phyloP scores from a whole-genome alignment of 148 eudicot species.

The Hydrangea macrophylla region DNA sequence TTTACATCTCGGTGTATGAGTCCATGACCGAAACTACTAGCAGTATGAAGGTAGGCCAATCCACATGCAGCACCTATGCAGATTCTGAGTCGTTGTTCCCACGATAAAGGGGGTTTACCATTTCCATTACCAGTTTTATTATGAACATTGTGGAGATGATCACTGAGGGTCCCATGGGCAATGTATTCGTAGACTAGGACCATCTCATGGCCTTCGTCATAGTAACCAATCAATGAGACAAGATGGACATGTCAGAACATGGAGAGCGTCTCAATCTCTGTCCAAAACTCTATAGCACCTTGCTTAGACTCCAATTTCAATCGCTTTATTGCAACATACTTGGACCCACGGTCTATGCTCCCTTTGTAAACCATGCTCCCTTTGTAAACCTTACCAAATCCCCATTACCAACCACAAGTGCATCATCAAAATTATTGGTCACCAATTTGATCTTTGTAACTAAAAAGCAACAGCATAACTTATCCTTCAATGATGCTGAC shows the following conservation, averaged over 20 bases:
- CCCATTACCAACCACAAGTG: constrained; percentile 16
- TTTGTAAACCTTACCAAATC: constrained; percentile 29
- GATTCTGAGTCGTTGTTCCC: constrained; percentile 22
- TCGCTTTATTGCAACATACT: constrained; percentile 20
- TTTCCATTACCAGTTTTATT: no score
- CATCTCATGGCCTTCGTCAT: constrained; percentile 20
- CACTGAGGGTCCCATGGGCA: constrained; percentile 18
- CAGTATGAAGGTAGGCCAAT: constrained; percentile 22
- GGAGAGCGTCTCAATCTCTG: constrained; percentile 25
- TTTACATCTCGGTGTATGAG: constrained; percentile 35
- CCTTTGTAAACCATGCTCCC: constrained; percentile 27
- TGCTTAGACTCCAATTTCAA: constrained; percentile 17
- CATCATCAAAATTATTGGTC: constrained; percentile 18
- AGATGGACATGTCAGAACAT: constrained; percentile 21
- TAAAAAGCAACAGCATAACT: constrained; percentile 12
- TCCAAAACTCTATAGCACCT: constrained; percentile 21
- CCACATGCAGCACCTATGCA: constrained; percentile 27
- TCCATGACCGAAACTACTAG: constrained; percentile 2
- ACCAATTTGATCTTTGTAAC: constrained; percentile 17
- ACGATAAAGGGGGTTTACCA: constrained; percentile 19
- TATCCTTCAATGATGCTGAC: not conserved
- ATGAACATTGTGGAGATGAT: constrained; percentile 13
- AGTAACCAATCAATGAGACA: constrained; percentile 27
- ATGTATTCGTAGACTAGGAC: constrained; percentile 33
- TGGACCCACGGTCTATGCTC: constrained; percentile 2